Evolutionary conservation across 2,329 filamentous ascomycete species (phyloP).

Genomic region (Fusarium oligoseptatum): DNA sequence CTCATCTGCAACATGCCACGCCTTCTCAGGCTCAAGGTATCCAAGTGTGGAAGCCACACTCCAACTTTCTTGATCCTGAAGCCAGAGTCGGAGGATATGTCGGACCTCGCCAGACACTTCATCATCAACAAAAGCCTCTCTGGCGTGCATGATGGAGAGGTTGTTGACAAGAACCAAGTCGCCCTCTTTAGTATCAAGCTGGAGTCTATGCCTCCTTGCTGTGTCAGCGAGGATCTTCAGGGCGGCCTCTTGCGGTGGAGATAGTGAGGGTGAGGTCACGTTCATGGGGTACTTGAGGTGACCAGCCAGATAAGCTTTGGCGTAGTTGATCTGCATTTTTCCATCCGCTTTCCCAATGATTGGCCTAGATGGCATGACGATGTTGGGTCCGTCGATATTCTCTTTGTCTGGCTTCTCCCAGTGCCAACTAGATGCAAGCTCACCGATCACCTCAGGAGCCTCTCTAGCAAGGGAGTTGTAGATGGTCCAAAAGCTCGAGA

Average conservation of each 20-base stretch:
- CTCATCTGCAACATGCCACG: background rate
- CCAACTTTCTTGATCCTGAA: background rate
- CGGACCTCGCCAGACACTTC: background rate
- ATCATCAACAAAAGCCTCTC: background rate
- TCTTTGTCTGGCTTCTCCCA: background rate
- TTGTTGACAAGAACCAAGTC: background rate
- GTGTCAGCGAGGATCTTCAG: background rate
- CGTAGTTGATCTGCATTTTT: background rate
- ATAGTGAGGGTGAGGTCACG: background rate
- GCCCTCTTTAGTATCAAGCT: background rate
- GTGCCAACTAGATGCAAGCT: background rate
- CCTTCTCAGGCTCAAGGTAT: background rate
- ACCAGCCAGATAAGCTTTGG: background rate
- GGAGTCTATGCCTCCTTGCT: background rate
- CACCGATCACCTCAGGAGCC: background rate
- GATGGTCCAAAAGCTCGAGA: background rate
- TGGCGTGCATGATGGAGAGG: background rate
- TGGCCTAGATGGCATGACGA: background rate
- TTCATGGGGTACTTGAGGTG: background rate
- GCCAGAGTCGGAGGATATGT: background rate
- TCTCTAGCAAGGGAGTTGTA: background rate
- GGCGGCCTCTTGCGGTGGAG: background rate
- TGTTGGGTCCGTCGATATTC: background rate
- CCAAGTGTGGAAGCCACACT: background rate
- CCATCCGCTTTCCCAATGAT: background rate